Evolutionary conservation across 2,329 filamentous ascomycete species (phyloP), one percentile per base, ranked within the genome.

Genomic region (Thelonectria rubi): DNA sequence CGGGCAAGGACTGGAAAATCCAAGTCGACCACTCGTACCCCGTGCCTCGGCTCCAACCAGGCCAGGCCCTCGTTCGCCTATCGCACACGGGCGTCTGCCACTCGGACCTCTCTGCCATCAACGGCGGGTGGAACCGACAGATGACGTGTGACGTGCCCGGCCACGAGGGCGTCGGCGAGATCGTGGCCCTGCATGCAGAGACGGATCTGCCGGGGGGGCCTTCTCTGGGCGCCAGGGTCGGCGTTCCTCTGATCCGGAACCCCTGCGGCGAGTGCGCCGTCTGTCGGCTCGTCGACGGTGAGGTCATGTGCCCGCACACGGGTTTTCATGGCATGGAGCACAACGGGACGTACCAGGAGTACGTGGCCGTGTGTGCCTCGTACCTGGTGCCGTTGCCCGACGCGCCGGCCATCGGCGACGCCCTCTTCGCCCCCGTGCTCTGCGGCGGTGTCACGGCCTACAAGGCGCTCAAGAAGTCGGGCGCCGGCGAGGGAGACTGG

Each of bases 41-140:
- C 6, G 39, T 53, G 11, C 50, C 50, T 1, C 18, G 18, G 7
- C 50, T 53, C 18, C 21, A 43, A n/a, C 39, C 50, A 10, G 50
- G 50, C n/a, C 50, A 53, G 9, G 50, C 39, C 15, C 39, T 53
- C 17, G 50, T 53, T 42, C 50, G 50, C 12, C 37, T 53, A n/a
- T 53, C 50, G 20, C 15, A 53, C 17, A 53, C 50, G 15, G 50
- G 50, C 21, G 50, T 53, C 24, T 53, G 50, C 24, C 50, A 53
- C 39, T 53, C 50, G 11, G 50, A 53, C 24, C 50, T 53, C 11
- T 53, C 50, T 8, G 39, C 15, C 6, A 42, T 53, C 15, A 53
- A 53, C n/a, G n/a, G 50, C 21, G 50, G 50, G 14, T 53, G 50
- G 50, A 43, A 53, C 11, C 50, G 50, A 18, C 50, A 43, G 21